phyloP scores from a whole-genome alignment of 2,329 filamentous ascomycete genomes.

The Aspergillus ruber region DNA sequence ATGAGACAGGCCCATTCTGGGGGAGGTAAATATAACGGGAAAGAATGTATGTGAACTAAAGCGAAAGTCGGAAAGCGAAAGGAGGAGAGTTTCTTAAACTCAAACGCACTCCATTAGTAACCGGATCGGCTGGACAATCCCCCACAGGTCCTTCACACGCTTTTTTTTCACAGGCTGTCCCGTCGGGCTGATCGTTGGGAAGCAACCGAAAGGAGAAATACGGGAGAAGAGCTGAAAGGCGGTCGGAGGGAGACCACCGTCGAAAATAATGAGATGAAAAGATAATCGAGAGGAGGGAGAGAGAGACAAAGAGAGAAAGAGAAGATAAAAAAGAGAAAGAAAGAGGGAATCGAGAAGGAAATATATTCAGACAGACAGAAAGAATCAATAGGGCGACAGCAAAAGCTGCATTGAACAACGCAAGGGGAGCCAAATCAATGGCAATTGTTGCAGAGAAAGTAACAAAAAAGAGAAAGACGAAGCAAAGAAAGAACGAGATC shows the following conservation, averaged over 20 bases:
- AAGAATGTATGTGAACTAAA: background rate
- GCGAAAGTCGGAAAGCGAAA: background rate
- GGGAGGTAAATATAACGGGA: background rate
- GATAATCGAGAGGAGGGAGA: background rate
- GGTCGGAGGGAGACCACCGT: background rate
- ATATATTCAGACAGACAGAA: background rate
- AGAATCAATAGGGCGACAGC: background rate
- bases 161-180: background rate
- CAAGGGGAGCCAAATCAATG: too few relatives aligned
- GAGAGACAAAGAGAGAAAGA: background rate
- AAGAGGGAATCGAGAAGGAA: background rate
- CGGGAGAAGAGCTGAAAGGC: background rate
- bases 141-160: background rate
- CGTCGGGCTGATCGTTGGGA: background rate
- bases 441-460: background rate
- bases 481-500: background rate
- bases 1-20: constrained; percentile 29
- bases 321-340: background rate
- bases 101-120: background rate
- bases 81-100: background rate
- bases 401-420: background rate
- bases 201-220: background rate
- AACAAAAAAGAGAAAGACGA: background rate
- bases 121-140: background rate
- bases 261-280: background rate